phyloP scores from a whole-genome alignment of 176 grass and related monocot species.

The Triticum monococcum region DNA sequence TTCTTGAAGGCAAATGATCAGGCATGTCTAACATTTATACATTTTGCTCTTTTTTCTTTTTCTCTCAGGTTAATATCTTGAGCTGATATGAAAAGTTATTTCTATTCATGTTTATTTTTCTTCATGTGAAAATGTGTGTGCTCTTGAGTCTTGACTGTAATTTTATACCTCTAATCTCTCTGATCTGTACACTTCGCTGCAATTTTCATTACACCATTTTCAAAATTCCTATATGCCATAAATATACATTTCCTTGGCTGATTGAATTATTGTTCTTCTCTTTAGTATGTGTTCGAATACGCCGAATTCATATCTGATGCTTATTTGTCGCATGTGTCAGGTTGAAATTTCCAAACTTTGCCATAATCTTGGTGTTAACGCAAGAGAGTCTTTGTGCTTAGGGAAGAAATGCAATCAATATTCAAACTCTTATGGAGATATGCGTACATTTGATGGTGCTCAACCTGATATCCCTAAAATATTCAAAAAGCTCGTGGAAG shows the following conservation, averaged over 20 bases:
- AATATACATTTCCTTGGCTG: neutral
- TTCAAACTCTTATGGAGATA: slow-evolving; percentile 36
- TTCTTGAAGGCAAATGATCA: slow-evolving; percentile 41
- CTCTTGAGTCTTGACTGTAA: neutral
- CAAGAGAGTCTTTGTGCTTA: slow-evolving; percentile 60
- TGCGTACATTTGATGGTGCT: slow-evolving; percentile 35
- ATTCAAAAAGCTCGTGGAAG: slow-evolving; percentile 33
- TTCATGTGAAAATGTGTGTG: neutral
- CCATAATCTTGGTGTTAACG: slow-evolving; percentile 34
- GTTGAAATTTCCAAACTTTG: slow-evolving; percentile 53
- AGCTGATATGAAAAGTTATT: neutral
- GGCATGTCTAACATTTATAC: neutral
- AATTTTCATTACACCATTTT: neutral
- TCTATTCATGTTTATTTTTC: too few species aligned
- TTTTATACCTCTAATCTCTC: neutral
- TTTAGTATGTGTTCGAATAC: neutral
- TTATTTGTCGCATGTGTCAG: slow-evolving; percentile 1
- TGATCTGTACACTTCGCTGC: neutral
- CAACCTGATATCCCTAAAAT: slow-evolving; percentile 43
- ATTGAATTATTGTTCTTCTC: neutral
- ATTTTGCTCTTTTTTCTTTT: neutral
- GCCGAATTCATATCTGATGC: too few species aligned
- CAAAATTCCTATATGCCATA: neutral
- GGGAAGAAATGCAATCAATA: slow-evolving; percentile 66
- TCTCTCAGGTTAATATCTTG: neutral